A percentile compares a stretch with the other conserved stretches of the same genome.
Evolutionary conservation across 768 basidiomycete genomes (phyloP).

Genomic region (Tricholoma hemisulphureum): DNA sequence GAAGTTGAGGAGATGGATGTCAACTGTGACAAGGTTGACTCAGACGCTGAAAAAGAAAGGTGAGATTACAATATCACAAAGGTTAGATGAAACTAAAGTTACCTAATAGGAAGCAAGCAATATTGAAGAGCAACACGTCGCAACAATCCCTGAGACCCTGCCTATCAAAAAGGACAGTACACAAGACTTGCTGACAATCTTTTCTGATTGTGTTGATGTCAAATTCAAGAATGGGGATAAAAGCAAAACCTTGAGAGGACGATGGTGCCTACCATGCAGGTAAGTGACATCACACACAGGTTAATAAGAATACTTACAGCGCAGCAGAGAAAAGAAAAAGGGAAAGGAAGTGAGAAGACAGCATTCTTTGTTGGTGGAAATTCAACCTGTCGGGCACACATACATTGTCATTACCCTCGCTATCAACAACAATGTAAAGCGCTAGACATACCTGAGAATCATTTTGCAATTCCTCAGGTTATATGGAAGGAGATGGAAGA

Average conservation of each 20-base stretch:
- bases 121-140: neutral
- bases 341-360: neutral
- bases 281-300: neutral
- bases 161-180: neutral
- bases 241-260: neutral
- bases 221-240: neutral
- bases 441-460: conserved; percentile 10
- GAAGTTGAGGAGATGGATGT: neutral
- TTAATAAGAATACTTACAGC: neutral
- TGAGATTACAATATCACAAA: no score
- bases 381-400: conserved; percentile 9
- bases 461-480: conserved; percentile 10
- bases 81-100: no score
- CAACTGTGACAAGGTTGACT: no score
- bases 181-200: neutral
- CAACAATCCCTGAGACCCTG: neutral
- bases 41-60: no score
- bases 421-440: conserved; percentile 2
- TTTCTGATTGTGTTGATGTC: neutral
- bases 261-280: neutral
- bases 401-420: conserved; percentile 8
- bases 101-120: neutral
- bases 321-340: neutral
- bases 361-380: conserved; percentile 12
- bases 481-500: conserved; percentile 7